Evolutionary conservation across 2,329 filamentous ascomycete species (phyloP).

Genomic region (Macrophomina tecta): DNA sequence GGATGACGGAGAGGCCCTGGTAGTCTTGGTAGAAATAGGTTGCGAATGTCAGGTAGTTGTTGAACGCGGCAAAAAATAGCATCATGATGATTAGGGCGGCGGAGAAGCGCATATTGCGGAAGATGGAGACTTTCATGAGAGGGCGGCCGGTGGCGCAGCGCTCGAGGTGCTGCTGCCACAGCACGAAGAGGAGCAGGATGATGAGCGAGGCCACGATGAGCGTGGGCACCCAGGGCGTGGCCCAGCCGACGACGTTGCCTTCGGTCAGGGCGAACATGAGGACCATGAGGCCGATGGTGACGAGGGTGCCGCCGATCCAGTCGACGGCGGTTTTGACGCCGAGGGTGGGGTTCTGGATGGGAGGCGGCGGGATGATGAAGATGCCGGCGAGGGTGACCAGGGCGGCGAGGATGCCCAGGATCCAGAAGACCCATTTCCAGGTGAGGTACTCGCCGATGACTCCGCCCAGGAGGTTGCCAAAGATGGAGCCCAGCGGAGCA

Average conservation of each 20-base stretch:
- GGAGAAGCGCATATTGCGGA: constrained; percentile 62
- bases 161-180: constrained; percentile 66
- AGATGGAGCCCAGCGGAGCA: constrained; percentile 65
- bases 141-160: constrained; percentile 55
- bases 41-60: constrained; percentile 67
- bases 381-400: constrained; percentile 61
- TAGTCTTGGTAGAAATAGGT: constrained; percentile 73
- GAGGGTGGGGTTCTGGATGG: constrained; percentile 32
- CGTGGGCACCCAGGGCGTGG: constrained; percentile 62
- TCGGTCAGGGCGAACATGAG: constrained; percentile 70
- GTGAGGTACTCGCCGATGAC: constrained; percentile 64
- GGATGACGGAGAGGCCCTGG: constrained; percentile 62
- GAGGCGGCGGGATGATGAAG: constrained; percentile 62
- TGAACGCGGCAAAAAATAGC: constrained; percentile 69
- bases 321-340: constrained; percentile 60
- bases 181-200: constrained; percentile 60
- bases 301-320: constrained; percentile 66
- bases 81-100: constrained; percentile 67
- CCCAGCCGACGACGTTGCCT: constrained; percentile 70
- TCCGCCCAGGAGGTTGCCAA: constrained; percentile 68
- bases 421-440: constrained; percentile 73
- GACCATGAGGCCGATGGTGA: constrained; percentile 65
- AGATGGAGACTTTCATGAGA: constrained; percentile 68
- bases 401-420: constrained; percentile 63
- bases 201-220: constrained; percentile 63